These are phyloP conservation scores for Cyclocybe aegerita DNA, from an alignment of 768 basidiomycete species.

Conservation along the genomic window DNA sequence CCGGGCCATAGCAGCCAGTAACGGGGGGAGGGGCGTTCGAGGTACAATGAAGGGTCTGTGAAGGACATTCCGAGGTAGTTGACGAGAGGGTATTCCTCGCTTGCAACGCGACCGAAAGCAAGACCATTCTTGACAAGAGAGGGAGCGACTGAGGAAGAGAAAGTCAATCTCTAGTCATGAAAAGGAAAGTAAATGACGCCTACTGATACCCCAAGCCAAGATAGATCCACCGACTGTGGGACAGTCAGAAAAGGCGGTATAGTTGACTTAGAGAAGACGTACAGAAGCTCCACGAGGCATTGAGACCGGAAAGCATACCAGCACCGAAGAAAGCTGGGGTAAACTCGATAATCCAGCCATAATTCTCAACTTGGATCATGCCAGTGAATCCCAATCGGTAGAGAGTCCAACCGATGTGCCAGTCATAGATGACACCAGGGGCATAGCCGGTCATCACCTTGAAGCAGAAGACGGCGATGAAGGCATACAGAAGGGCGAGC, in stretches of 20 bases:
- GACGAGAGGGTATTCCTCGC: constrained; percentile 41
- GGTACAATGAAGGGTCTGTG: constrained; percentile 37
- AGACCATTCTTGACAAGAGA: constrained; percentile 50
- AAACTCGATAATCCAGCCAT: constrained; percentile 55
- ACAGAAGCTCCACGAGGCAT: constrained; percentile 60
- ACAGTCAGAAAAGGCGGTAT: constrained; percentile 1
- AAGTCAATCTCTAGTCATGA: background rate
- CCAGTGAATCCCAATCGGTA: constrained; percentile 58
- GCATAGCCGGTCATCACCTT: constrained; percentile 59
- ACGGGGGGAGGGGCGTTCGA: constrained; percentile 47
- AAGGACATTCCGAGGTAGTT: constrained; percentile 48
- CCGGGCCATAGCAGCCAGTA: constrained; percentile 69
- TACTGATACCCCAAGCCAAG: constrained; percentile 62
- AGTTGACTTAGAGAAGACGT: constrained; percentile 18
- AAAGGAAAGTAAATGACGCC: constrained; percentile 6
- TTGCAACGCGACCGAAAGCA: constrained; percentile 39
- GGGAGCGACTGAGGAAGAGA: constrained; percentile 42
- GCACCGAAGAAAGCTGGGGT: constrained; percentile 61
- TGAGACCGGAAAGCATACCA: constrained; percentile 58
- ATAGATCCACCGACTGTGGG: constrained; percentile 48
- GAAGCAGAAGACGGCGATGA: constrained; percentile 45
- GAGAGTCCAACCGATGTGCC: constrained; percentile 64
- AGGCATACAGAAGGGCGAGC: constrained; percentile 45
- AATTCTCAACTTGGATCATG: constrained; percentile 60
- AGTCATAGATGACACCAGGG: constrained; percentile 61